Evolutionary conservation across 2,329 filamentous ascomycete species (phyloP), one percentile per base, ranked within the genome.

Genomic region (Escovopsis sp.): DNA sequence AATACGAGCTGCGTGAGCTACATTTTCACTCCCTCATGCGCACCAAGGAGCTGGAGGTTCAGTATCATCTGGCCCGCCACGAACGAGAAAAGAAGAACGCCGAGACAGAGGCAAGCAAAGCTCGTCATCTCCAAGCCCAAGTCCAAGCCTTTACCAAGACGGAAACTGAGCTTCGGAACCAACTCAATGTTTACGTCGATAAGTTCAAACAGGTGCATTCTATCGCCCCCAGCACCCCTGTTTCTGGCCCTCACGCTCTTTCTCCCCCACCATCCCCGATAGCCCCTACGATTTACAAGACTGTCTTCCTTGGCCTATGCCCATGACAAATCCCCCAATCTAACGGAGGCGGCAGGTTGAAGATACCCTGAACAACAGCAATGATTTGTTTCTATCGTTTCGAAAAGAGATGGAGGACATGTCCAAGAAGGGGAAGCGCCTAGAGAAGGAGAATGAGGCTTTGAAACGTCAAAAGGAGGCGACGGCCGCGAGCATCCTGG

Each of bases 331-430:
- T n/a, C 27, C 19, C 8, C 45, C 49, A 48, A 47, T 43, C 42
- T 36, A 40, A 41, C 41, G 43, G 41, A 5, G 16, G 13, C 19
- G 17, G 23, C 47, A 96, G 88, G 88, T 96, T 54, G 88, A 96
- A 70, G 90, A 96, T 60, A 96, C 88, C 27, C 71, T 96, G 35
- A 96, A 94, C 61, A 96, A 94, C 55, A 94, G 85, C 59, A 96
- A 96, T 63, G 90, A 96, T 55, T 66, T 96, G 36, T 96, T 96
- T 58, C 66, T 94, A 46, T 94, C 90, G 1, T 96, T 96, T 61
- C 76, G 88, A 36, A 94, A 94, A 62, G 90, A 96, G 60, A 96
- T 96, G 87, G 90, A 96, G 60, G 90, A 96, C 52, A 96, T 96
- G 87, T 94, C 87, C 1, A 94, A 94, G 64, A 96, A 96, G 64